Base-by-base conservation (phyloP, 2,329 filamentous ascomycete species). In the Nigrograna mackinnonii region DNA sequence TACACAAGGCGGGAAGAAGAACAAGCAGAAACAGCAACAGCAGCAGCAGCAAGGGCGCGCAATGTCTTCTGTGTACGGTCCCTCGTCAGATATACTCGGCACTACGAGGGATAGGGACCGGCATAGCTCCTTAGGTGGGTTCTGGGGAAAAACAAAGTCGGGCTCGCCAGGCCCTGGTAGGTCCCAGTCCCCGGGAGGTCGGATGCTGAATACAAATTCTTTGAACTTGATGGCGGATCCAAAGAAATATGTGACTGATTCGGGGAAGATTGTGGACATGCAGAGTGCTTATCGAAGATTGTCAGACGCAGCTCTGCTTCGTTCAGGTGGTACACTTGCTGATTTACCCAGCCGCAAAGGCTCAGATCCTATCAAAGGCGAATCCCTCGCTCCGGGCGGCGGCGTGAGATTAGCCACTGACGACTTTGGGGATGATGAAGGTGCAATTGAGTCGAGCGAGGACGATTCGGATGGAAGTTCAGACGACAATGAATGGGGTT, bases 281-380 rank as follows among this genome's bases (percentile, higher is more conserved):
- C 82, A 79, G 44, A 85, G 76, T 49, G 85, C 86, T 4, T 89
- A 91, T 60, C 78, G 84, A 37, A 79, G 82, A 44, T 71, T 91
- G 14, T 89, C 87, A 1, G 85, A 91, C 60, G 85, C 85, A 9
- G 84, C 85, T 37, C 69, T 91, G 32, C 76, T 82, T 3, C 78
- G 77, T 21, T 83, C 84, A 4, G 78, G 81, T 14, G 84, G 86
- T 20, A 80, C 75, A 37, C 69, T 92, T 22, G 78, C 85, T 5
- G 73, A 76, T 37, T 71, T 89, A 17, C 78, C 84, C n/a, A 62
- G 51, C 49, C 78, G 80, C 37, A 85, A 84, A 54, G 67, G 62
- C 14, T 67, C 65, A 30, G 62, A 71, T 43, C 64, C 62, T 6
- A 32, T 50, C n/a, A 62, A 58, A 41, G 68, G 69, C 28, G 73